Percentiles rank a stretch among this genome's conserved stretches.
Conservation (phyloP, 192 early-diverging fungal species). For the Rhizoclosmatium globosum region DNA sequence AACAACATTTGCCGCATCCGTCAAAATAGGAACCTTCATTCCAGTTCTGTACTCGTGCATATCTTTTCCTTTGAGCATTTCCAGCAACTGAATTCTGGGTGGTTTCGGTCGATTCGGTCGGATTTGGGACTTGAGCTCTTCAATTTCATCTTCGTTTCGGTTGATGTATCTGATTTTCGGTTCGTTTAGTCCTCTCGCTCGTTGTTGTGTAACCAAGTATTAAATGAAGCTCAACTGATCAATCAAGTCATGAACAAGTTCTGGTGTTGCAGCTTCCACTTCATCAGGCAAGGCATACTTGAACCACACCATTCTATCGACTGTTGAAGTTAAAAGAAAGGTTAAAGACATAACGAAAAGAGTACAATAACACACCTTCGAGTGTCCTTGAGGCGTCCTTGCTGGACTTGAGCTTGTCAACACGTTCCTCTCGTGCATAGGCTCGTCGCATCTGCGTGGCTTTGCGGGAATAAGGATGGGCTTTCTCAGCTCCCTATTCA, state of each 20-base stretch:
- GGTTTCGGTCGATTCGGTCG: slow-evolving; percentile 52
- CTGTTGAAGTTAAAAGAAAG: slow-evolving; percentile 11
- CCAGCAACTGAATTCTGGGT: slow-evolving; percentile 43
- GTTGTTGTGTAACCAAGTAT: slow-evolving; percentile 9
- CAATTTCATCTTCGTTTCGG: slow-evolving; percentile 68
- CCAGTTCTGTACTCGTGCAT: slow-evolving; percentile 53
- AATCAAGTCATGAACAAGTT: slow-evolving; percentile 57
- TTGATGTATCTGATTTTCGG: slow-evolving; percentile 58
- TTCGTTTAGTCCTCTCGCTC: not conserved
- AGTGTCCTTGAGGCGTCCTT: slow-evolving; percentile 42
- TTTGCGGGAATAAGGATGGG: slow-evolving; percentile 81
- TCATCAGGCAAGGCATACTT: slow-evolving; percentile 64
- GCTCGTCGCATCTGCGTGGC: slow-evolving; percentile 72
- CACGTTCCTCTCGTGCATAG: slow-evolving; percentile 58
- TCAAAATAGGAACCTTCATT: slow-evolving; percentile 55
- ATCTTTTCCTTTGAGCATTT: slow-evolving; percentile 50
- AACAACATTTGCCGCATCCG: slow-evolving; percentile 45
- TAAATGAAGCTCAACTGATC: slow-evolving; percentile 43
- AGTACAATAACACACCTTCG: slow-evolving; percentile 21
- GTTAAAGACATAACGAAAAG: not conserved
- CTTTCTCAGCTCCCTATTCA: slow-evolving; percentile 62
- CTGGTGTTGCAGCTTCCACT: slow-evolving; percentile 39
- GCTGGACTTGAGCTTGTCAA: slow-evolving; percentile 54
- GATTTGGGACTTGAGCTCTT: slow-evolving; percentile 49
- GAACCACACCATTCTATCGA: slow-evolving; percentile 73